Evolutionary conservation across 2,329 filamentous ascomycete species (phyloP).

Genomic region (Fusarium pseudoanthophilum): DNA sequence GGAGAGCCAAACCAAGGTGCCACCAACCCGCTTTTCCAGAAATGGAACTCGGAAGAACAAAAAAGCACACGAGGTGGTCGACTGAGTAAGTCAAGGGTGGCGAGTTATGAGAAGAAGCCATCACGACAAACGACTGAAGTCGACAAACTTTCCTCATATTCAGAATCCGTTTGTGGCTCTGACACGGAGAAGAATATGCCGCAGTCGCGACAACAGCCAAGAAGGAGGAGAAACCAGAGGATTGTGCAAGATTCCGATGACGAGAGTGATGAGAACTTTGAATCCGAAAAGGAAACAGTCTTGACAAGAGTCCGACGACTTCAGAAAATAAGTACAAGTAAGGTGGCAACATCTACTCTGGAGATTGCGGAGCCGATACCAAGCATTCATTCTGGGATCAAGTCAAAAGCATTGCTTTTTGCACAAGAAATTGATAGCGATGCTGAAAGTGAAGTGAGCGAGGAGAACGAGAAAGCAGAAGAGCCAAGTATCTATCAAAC

Average conservation of each 20-base stretch:
- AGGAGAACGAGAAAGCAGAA: constrained; percentile 27
- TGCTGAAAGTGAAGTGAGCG: constrained; percentile 12
- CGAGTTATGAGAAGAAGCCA: neutral
- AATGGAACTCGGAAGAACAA: constrained; percentile 44
- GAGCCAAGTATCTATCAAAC: constrained; percentile 43
- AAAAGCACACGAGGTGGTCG: constrained; percentile 3
- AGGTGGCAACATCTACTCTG: neutral
- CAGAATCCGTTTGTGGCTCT: neutral
- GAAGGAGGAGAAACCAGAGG: constrained; percentile 16
- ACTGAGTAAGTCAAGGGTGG: neutral
- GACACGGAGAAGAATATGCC: constrained; percentile 23
- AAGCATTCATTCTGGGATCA: neutral
- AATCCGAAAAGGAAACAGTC: constrained; percentile 30
- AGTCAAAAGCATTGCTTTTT: constrained; percentile 18
- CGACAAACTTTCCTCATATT: neutral
- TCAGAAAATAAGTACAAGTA: constrained; percentile 10
- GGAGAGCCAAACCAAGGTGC: constrained; percentile 33
- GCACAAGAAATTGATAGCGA: constrained; percentile 20
- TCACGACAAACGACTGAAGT: constrained; percentile 2
- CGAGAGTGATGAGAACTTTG: neutral
- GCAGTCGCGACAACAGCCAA: constrained; percentile 5
- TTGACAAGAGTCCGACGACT: constrained; percentile 38
- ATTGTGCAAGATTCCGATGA: constrained; percentile 38
- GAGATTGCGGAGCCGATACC: neutral
- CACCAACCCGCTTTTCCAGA: constrained; percentile 48